Percentiles rank a stretch among this genome's conserved stretches.
These are phyloP conservation scores for Teratosphaeria gauchensis DNA, from an alignment of 2,329 filamentous ascomycete species.

Conservation along the genomic window DNA sequence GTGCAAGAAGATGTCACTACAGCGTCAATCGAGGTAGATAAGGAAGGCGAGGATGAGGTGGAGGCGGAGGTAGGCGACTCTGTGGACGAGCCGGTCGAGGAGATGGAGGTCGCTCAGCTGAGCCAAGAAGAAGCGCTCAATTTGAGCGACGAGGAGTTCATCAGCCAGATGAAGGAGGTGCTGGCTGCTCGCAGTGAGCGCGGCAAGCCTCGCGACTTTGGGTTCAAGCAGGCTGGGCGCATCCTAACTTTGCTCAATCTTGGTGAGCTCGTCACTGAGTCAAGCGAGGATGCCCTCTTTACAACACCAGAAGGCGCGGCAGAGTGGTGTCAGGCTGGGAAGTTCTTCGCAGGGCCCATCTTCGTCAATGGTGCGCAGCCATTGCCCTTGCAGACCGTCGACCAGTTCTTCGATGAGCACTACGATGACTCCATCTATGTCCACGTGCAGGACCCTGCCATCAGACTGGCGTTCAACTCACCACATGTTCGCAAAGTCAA, in stretches of 20 bases:
- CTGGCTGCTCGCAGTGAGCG: background rate
- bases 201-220: slow-evolving; percentile 4
- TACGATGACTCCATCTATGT: slow-evolving; percentile 22
- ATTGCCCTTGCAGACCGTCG: slow-evolving; percentile 15
- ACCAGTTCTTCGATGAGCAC: slow-evolving; percentile 19
- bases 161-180: background rate
- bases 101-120: background rate
- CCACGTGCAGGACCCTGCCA: slow-evolving; percentile 20
- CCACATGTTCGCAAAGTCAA: slow-evolving; percentile 11
- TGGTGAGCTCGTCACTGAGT: slow-evolving; percentile 11
- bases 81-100: background rate
- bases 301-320: slow-evolving; percentile 15
- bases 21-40: background rate
- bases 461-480: slow-evolving; percentile 2
- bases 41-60: background rate
- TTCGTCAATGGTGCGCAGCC: slow-evolving; percentile 19
- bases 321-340: slow-evolving; percentile 11
- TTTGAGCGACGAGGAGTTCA: background rate
- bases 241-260: slow-evolving; percentile 17
- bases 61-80: background rate
- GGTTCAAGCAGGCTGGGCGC: slow-evolving; percentile 11
- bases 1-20: background rate
- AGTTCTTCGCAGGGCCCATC: slow-evolving; percentile 18
- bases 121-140: background rate
- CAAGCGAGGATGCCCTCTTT: slow-evolving; percentile 15